These are phyloP conservation scores for Pseudocercospora macadamiae DNA, from an alignment of 2,329 filamentous ascomycete genomes.

Conservation along the genomic window DNA sequence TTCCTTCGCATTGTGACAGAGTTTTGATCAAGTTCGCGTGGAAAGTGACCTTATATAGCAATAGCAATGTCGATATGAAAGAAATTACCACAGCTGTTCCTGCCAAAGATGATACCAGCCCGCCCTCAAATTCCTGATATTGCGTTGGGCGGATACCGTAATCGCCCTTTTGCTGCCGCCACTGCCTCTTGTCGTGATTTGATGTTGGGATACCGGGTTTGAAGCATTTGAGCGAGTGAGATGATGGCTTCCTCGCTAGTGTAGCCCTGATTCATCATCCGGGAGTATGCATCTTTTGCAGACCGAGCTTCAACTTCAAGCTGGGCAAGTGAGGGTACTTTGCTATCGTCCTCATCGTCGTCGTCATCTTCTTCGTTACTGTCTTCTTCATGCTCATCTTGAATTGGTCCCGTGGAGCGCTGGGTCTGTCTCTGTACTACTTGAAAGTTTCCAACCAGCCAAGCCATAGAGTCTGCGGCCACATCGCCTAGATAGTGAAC, in stretches of 20 bases:
- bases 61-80: no score
- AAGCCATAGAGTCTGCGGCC: neutral
- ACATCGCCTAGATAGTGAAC: neutral
- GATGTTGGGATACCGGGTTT: neutral
- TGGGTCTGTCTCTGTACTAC: neutral
- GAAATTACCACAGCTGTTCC: no score
- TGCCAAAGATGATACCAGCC: no score
- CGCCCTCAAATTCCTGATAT: no score
- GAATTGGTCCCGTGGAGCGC: no score
- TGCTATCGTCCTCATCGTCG: neutral
- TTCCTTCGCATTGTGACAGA: no score
- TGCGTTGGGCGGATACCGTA: no score
- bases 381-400: neutral
- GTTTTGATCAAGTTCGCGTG: no score
- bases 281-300: neutral
- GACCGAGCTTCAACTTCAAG: neutral
- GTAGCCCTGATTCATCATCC: neutral
- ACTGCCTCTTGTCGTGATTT: no score
- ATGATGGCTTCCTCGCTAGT: neutral
- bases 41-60: no score
- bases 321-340: no score
- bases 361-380: neutral
- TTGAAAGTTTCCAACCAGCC: neutral
- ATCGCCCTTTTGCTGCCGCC: no score
- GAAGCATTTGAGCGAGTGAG: neutral